A percentile compares a stretch with the other conserved stretches of the same genome.
These are phyloP conservation scores for Coemansia pectinata DNA, from an alignment of 192 early-diverging fungal genomes.

Conservation along the genomic window DNA sequence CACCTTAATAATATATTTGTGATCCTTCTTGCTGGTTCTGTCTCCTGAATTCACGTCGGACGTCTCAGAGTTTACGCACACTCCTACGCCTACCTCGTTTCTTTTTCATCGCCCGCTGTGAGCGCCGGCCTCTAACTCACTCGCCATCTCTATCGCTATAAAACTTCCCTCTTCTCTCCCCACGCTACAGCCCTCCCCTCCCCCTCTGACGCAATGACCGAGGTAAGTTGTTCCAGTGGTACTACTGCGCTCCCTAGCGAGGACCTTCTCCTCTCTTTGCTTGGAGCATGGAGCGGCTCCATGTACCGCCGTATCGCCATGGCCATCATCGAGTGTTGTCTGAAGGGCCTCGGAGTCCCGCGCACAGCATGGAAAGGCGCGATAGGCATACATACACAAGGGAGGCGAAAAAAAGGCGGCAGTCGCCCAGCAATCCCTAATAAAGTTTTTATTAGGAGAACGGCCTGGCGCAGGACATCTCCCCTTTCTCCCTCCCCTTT, in stretches of 20 bases:
- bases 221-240: slow-evolving; percentile 25
- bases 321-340: background rate
- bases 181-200: background rate
- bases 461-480: background rate
- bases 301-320: background rate
- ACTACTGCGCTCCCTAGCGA: background rate
- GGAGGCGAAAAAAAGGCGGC: background rate
- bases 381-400: background rate
- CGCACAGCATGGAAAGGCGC: background rate
- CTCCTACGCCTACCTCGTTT: slow-evolving; percentile 1
- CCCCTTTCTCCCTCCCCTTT: background rate
- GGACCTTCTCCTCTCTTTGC: background rate
- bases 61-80: slow-evolving; percentile 5
- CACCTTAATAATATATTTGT: background rate
- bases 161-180: background rate
- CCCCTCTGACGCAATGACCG: slow-evolving; percentile 19
- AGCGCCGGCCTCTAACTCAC: background rate
- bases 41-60: slow-evolving; percentile 5
- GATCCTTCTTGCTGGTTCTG: slow-evolving; percentile 10
- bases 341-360: background rate
- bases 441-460: slow-evolving; percentile 7
- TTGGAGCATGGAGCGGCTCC: background rate
- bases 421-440: slow-evolving; percentile 7
- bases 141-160: background rate
- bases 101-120: slow-evolving; percentile 5